A percentile compares a stretch with the other conserved stretches of the same genome.
phyloP scores from a whole-genome alignment of 495 filamentous ascomycete species.

The Neurospora sp. region DNA sequence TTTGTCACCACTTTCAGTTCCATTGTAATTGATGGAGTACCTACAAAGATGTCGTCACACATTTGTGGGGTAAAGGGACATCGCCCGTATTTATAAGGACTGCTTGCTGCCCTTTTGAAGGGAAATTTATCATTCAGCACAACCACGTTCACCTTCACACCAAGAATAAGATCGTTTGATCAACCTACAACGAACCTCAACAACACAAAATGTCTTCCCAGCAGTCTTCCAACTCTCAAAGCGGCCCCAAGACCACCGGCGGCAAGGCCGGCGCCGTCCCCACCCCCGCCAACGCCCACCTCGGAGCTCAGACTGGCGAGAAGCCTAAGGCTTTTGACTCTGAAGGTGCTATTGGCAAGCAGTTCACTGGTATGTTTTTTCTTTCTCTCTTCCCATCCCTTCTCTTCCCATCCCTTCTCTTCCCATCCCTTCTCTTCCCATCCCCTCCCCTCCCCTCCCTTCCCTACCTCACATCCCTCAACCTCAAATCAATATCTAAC shows the following conservation, averaged over 20 bases:
- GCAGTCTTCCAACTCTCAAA: constrained; percentile 4
- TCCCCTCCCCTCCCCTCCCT: not conserved
- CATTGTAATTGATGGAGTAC: not conserved
- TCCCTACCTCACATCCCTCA: too few species aligned
- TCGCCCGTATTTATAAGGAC: not conserved
- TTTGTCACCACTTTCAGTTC: not conserved
- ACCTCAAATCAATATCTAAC: too few species aligned
- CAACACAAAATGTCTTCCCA: constrained; percentile 1
- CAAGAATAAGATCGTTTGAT: not conserved
- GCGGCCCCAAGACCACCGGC: constrained; percentile 13
- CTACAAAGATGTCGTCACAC: not conserved
- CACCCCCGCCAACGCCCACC: constrained; percentile 14
- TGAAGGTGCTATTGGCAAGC: constrained; percentile 26
- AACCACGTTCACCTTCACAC: not conserved
- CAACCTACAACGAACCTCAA: not conserved
- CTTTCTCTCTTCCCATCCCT: not conserved
- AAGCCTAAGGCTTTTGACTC: constrained; percentile 25
- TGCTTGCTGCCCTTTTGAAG: not conserved
- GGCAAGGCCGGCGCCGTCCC: constrained; percentile 10
- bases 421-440: not conserved
- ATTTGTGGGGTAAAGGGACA: not conserved
- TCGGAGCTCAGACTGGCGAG: constrained; percentile 1
- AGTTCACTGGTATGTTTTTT: constrained; percentile 23
- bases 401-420: not conserved
- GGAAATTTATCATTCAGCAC: not conserved